Evolutionary conservation across 129 eudicot species (phyloP), one percentile per base, ranked within the genome.

Genomic region (Centrapalus pauciflorus): DNA sequence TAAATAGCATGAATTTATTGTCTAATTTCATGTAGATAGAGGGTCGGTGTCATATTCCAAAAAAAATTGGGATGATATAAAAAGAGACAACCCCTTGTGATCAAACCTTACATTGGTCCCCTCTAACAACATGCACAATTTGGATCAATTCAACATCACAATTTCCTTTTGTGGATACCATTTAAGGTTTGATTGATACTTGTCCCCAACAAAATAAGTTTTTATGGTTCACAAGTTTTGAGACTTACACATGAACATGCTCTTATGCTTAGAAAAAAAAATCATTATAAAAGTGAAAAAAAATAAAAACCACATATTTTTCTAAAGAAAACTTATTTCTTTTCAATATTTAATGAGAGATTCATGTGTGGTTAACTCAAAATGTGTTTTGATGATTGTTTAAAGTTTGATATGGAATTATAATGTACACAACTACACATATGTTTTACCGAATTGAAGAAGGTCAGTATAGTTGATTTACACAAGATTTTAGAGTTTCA

Each of bases 1-100:
- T n/a, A n/a, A n/a, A n/a, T n/a, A n/a, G n/a, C n/a, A n/a, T n/a
- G n/a, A n/a, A n/a, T n/a, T n/a, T n/a, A n/a, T n/a, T n/a, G n/a
- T n/a, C n/a, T n/a, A n/a, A n/a, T n/a, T n/a, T n/a, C n/a, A n/a
- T n/a, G n/a, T n/a, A n/a, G n/a, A n/a, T n/a, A 7, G 23, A 5
- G 33, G 62, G 10, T 50, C 3, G 23, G 10, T 50, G 49, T 32
- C 50, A 24, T 24, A 24, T 33, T 61, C 27, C n/a, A n/a, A n/a
- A 25, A 61, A 12, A 33, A 25, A 32, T 23, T 61, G 10, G n/a
- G 29, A 16, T 20, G 28, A 64, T 21, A 48, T 32, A 48, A 50
- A 52, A 14, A 70, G 75, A 65, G 79, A 74, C 79, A 74, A 65
- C 37, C 73, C 49, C 79, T 74, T 65, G 73, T 74, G 79, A 74